Evolutionary conservation across 2,329 filamentous ascomycete genomes (phyloP).

Genomic region (Colletotrichum sp.): DNA sequence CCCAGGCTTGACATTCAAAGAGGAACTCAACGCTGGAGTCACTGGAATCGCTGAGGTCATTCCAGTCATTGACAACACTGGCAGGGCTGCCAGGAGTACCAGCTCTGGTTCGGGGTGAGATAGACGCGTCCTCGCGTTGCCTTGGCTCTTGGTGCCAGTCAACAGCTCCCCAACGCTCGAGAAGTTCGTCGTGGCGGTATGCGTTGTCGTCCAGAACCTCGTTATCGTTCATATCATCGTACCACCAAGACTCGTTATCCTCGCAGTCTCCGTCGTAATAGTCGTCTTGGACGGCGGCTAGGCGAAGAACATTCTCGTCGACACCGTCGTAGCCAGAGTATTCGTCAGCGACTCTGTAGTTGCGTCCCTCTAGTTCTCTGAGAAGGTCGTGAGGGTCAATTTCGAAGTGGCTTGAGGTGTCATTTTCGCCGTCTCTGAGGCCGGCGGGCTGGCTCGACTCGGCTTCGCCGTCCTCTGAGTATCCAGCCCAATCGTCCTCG

Average conservation of each 20-base stretch:
- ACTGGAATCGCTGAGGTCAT: not conserved
- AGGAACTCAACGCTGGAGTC: slow-evolving; percentile 2
- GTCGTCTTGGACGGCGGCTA: not conserved
- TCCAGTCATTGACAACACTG: not conserved
- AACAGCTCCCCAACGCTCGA: not conserved
- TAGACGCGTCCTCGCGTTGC: not conserved
- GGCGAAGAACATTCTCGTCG: not conserved
- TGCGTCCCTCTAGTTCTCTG: not conserved
- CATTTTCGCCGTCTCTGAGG: not conserved
- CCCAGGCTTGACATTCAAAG: not conserved
- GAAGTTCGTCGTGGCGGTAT: not conserved
- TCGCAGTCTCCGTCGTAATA: not conserved
- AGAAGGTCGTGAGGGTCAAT: not conserved
- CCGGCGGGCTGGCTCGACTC: not conserved
- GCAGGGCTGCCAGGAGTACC: not conserved
- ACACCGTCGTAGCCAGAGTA: not conserved
- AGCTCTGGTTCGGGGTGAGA: not conserved
- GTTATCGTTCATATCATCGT: not conserved
- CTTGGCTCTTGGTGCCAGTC: not conserved
- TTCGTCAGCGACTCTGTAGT: not conserved
- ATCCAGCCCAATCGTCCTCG: not conserved
- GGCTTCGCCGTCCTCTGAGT: not conserved
- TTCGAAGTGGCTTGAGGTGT: not conserved
- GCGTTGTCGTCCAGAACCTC: not conserved
- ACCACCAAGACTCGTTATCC: not conserved